Evolutionary conservation across 176 grass and related monocot genomes (phyloP).

Genomic region (Cenchrus purpureus): DNA sequence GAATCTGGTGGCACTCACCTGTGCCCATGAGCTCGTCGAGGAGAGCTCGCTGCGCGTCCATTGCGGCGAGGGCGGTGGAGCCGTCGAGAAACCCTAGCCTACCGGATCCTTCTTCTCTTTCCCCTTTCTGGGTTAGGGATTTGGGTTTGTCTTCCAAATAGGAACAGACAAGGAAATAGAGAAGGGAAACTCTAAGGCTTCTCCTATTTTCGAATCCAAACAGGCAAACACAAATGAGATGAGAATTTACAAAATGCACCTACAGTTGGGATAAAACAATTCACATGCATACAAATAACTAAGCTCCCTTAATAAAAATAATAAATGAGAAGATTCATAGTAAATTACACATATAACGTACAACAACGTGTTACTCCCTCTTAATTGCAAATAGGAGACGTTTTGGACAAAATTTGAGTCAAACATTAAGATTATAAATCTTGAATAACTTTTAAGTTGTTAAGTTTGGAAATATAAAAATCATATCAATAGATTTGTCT

Average conservation of each 20-base stretch:
- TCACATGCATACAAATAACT: no score
- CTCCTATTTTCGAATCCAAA: neutral
- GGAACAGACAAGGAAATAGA: neutral
- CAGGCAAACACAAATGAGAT: neutral
- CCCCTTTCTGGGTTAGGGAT: neutral
- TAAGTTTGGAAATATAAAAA: no score
- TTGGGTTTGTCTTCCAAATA: neutral
- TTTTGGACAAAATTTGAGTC: no score
- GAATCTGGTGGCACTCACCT: slow-evolving; percentile 46
- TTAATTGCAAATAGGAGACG: no score
- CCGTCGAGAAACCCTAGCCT: slow-evolving; percentile 51
- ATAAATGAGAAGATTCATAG: no score
- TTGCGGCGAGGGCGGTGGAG: slow-evolving; percentile 31
- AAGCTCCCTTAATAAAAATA: no score
- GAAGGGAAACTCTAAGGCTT: neutral
- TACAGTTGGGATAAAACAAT: no score
- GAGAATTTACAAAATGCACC: neutral
- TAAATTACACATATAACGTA: no score
- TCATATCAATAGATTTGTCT: no score
- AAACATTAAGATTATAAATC: no score
- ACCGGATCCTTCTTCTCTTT: neutral
- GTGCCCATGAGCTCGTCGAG: slow-evolving; percentile 96
- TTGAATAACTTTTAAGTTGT: no score
- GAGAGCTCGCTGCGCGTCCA: slow-evolving; percentile 94
- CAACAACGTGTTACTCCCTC: no score